These are phyloP conservation scores for Tulasnella sp. DNA, from an alignment of 768 basidiomycete species.

Conservation along the genomic window DNA sequence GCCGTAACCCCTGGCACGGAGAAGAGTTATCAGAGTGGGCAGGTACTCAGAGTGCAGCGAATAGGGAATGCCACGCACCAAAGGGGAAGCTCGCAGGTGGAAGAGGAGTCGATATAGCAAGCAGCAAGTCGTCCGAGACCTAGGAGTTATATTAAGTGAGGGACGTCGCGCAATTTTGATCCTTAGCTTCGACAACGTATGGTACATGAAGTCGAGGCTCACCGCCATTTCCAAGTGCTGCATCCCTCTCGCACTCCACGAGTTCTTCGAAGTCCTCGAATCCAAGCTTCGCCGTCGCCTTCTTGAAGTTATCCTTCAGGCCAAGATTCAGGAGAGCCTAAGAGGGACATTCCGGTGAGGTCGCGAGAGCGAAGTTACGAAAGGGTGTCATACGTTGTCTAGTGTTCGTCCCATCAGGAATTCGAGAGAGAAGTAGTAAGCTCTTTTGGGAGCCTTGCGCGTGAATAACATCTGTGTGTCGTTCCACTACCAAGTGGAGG, in stretches of 20 bases:
- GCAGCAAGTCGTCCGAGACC: constrained; percentile 88
- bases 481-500: constrained; percentile 46
- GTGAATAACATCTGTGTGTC: constrained; percentile 64
- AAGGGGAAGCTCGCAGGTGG: constrained; percentile 79
- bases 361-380: neutral
- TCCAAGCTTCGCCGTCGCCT: constrained; percentile 63
- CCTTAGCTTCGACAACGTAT: neutral
- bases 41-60: no score
- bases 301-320: constrained; percentile 59
- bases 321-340: constrained; percentile 77
- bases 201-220: no score
- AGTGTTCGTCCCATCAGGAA: constrained; percentile 48
- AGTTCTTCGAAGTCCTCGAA: constrained; percentile 77
- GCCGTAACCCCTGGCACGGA: constrained; percentile 57
- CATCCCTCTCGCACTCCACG: constrained; percentile 81
- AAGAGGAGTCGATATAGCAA: constrained; percentile 90
- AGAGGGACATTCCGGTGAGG: neutral
- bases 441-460: constrained; percentile 74
- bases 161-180: neutral
- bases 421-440: constrained; percentile 93
- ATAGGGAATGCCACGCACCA: constrained; percentile 30
- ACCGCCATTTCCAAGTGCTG: constrained; percentile 84
- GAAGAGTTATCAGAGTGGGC: neutral
- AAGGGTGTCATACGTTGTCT: constrained; percentile 30
- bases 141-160: neutral